Conservation (phyloP, 371 early-diverging fungal genomes). For the Neoconidiobolus thromboides region DNA sequence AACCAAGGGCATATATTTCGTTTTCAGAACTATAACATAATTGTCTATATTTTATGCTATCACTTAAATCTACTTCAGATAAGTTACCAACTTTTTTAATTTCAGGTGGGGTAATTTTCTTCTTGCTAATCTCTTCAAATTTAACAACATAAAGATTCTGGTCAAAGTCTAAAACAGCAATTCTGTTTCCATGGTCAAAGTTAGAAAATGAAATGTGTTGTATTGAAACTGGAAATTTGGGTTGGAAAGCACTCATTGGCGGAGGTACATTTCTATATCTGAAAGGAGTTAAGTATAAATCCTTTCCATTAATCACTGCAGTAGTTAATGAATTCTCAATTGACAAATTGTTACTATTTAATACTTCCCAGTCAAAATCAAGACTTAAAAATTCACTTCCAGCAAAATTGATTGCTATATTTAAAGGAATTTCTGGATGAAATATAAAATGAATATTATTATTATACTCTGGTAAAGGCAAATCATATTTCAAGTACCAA, state of each 20-base stretch:
- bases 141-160: not conserved
- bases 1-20: not conserved
- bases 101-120: not conserved
- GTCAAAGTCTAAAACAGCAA: conserved; percentile 30
- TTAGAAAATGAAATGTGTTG: conserved; percentile 43
- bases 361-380: conserved; percentile 31
- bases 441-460: not conserved
- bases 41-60: not conserved
- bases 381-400: conserved; percentile 31
- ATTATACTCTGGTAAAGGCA: no score
- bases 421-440: not conserved
- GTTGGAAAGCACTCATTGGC: conserved; percentile 54
- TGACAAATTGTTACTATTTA: conserved; percentile 27
- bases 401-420: not conserved
- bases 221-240: conserved; percentile 21
- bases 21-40: not conserved
- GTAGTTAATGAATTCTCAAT: conserved; percentile 38
- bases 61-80: not conserved
- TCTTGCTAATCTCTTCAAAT: not conserved
- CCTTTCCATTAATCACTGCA: conserved; percentile 58
- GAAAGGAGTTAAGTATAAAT: conserved; percentile 68
- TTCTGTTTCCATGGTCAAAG: conserved; percentile 31
- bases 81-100: not conserved
- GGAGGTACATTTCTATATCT: conserved; percentile 77
- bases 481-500: conserved; percentile 22